Conservation (phyloP, 225 moss, liverwort and hornwort genomes). For the Polytrichum formosum region DNA sequence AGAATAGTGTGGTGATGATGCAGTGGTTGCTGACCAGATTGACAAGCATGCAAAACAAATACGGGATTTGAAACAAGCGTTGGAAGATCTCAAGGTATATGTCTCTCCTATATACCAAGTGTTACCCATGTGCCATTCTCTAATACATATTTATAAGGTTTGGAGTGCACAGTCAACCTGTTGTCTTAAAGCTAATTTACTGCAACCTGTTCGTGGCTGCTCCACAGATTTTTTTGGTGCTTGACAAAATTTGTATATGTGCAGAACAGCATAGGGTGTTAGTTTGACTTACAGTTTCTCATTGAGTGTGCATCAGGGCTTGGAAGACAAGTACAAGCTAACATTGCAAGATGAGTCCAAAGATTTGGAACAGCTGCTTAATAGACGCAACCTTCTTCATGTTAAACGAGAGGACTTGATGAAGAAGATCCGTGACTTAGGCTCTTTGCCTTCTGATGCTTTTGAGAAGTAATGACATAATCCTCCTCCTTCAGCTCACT, state of each 20-base stretch:
- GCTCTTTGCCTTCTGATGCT: conserved; percentile 90
- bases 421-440: conserved; percentile 95
- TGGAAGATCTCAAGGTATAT: conserved; percentile 75
- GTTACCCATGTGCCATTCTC: no score
- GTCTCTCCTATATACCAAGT: neutral
- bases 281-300: neutral
- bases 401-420: conserved; percentile 86
- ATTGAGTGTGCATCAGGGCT: conserved; percentile 33
- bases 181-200: neutral
- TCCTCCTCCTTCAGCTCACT: neutral
- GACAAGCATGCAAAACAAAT: conserved; percentile 71
- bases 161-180: neutral
- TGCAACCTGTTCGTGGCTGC: neutral
- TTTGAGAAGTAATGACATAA: conserved; percentile 70
- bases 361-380: conserved; percentile 84
- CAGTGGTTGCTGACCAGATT: conserved; percentile 71
- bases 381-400: conserved; percentile 77
- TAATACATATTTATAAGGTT: no score
- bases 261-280: neutral
- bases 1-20: conserved; percentile 9
- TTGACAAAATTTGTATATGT: neutral
- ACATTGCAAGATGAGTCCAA: conserved; percentile 96
- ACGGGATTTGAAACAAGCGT: conserved; percentile 64
- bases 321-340: conserved; percentile 79
- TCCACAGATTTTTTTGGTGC: neutral